phyloP scores from a whole-genome alignment of 345 rosid species.

The Mangifera indica region DNA sequence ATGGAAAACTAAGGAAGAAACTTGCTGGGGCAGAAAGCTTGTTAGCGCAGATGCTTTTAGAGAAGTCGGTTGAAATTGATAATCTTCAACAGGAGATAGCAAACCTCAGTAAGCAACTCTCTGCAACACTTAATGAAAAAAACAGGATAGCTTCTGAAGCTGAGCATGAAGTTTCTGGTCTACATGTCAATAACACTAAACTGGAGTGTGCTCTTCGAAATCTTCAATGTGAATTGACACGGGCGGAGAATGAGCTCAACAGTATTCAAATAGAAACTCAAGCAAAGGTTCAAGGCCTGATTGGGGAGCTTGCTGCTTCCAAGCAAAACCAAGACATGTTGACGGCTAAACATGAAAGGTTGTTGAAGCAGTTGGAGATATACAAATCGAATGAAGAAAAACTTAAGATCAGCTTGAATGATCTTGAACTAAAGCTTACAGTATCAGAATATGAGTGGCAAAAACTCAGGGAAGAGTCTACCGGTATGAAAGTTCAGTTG shows the following conservation, averaged over 20 bases:
- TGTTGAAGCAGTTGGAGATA: conserved; percentile 32
- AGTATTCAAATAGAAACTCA: conserved; percentile 26
- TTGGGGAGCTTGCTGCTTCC: conserved; percentile 36
- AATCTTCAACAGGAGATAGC: conserved; percentile 36
- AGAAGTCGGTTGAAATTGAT: conserved; percentile 35
- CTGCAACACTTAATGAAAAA: conserved; percentile 25
- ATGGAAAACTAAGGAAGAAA: conserved; percentile 34
- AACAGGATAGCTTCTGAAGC: conserved; percentile 36
- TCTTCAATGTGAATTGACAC: conserved; percentile 12
- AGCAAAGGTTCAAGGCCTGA: conserved; percentile 29
- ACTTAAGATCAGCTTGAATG: conserved; percentile 34
- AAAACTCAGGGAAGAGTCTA: conserved; percentile 36
- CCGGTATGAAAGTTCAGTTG: conserved; percentile 33
- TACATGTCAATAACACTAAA: conserved; percentile 30
- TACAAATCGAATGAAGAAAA: conserved; percentile 45
- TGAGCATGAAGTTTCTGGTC: conserved; percentile 21
- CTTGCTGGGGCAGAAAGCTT: conserved; percentile 28
- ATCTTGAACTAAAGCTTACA: conserved; percentile 50
- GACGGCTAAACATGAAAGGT: conserved; percentile 33
- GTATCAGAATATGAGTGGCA: conserved; percentile 54
- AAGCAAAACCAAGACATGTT: conserved; percentile 33
- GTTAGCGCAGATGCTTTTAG: conserved; percentile 32
- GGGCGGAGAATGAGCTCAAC: conserved; percentile 27
- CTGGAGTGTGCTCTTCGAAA: conserved; percentile 29
- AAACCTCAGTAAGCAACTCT: conserved; percentile 29